A percentile compares a stretch with the other conserved stretches of the same genome.
Evolutionary conservation across 768 basidiomycete genomes (phyloP).

Genomic region (Lactarius pseudohatsudake): DNA sequence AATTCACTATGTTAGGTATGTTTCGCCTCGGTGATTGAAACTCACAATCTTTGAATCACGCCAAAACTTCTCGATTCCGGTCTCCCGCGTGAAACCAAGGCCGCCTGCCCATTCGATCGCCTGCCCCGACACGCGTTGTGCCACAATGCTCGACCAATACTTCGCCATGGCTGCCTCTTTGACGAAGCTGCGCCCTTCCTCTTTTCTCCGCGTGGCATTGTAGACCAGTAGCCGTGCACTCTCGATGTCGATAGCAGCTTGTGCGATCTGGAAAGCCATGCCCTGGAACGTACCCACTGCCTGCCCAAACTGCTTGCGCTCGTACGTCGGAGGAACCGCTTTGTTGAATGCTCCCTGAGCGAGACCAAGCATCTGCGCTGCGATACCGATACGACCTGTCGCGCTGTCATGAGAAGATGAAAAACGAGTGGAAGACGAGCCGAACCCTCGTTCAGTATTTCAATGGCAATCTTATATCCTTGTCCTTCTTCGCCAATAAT

Average conservation of each 20-base stretch:
- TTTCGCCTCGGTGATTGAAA: not conserved
- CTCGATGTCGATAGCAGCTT: slow-evolving; percentile 88
- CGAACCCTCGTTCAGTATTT: slow-evolving; percentile 89
- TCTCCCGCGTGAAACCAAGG: slow-evolving; percentile 89
- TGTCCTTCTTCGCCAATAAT: slow-evolving; percentile 89
- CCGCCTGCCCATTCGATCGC: slow-evolving; percentile 98
- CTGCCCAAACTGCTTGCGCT: slow-evolving; percentile 93
- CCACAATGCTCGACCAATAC: slow-evolving; percentile 85
- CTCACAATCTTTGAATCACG: slow-evolving; percentile 93
- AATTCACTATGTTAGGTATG: not conserved
- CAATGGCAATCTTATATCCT: slow-evolving; percentile 97
- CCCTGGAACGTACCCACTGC: slow-evolving; percentile 93
- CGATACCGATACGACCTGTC: slow-evolving; percentile 89
- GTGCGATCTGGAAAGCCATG: slow-evolving; percentile 92
- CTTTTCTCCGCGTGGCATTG: slow-evolving; percentile 94
- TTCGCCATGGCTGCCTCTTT: slow-evolving; percentile 99
- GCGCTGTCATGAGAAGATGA: not conserved
- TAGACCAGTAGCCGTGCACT: slow-evolving; percentile 89
- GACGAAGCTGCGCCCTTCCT: slow-evolving; percentile 81
- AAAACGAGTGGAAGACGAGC: not conserved
- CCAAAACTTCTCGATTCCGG: slow-evolving; percentile 96
- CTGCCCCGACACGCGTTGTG: slow-evolving; percentile 80
- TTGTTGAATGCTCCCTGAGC: slow-evolving; percentile 98
- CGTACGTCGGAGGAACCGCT: slow-evolving; percentile 91
- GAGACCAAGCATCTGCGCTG: slow-evolving; percentile 97